Percentiles rank a stretch among this genome's conserved stretches.
These are phyloP conservation scores for Amborella trichopoda DNA, from an alignment of 164 flowering plant species.

Conservation along the genomic window DNA sequence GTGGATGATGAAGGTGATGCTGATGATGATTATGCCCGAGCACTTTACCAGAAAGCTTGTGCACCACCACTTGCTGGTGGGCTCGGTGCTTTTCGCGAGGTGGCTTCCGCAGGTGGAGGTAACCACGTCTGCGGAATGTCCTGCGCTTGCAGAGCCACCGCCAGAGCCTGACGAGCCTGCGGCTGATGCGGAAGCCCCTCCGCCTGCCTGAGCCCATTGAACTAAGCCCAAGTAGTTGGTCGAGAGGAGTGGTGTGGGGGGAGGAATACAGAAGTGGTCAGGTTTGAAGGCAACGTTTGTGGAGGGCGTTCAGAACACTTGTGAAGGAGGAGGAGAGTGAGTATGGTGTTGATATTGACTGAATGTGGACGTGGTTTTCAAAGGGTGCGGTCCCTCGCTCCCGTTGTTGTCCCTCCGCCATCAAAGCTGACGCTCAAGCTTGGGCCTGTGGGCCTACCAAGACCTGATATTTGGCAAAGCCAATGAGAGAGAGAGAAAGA, in stretches of 20 bases:
- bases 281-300: not conserved
- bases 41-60: conserved; percentile 14
- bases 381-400: not conserved
- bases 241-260: too few species aligned
- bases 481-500: conserved; percentile 1
- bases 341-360: not conserved
- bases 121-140: conserved; percentile 8
- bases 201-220: not conserved
- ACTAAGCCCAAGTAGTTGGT: too few species aligned
- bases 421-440: too few species aligned
- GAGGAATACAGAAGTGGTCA: too few species aligned
- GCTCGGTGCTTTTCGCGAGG: conserved; percentile 7
- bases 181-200: conserved; percentile 45
- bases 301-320: not conserved
- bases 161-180: conserved; percentile 17
- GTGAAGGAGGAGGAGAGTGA: not conserved
- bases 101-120: not conserved
- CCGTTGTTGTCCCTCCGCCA: too few species aligned
- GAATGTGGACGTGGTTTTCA: not conserved
- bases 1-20: conserved; percentile 13
- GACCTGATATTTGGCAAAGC: too few species aligned
- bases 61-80: conserved; percentile 34
- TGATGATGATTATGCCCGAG: conserved; percentile 9
- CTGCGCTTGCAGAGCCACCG: conserved; percentile 19
- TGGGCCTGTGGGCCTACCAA: too few species aligned